These are phyloP conservation scores for Skeletonema marinoi DNA, from an alignment of 108 stramenopile species.

Conservation along the genomic window DNA sequence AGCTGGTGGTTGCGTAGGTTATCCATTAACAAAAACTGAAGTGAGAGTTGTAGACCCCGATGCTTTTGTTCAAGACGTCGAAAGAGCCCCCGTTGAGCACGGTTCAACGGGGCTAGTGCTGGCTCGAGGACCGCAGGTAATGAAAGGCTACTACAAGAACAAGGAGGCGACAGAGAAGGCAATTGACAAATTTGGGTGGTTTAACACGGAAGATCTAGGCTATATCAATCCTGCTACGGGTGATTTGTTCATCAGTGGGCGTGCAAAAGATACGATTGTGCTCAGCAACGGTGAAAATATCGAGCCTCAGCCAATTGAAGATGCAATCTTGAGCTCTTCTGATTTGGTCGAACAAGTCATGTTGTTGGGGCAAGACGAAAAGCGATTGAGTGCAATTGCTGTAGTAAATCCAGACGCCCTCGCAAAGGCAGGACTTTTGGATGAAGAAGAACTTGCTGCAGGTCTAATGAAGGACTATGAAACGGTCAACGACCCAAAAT, in stretches of 20 bases:
- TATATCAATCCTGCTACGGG: slow-evolving; percentile 61
- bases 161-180: slow-evolving; percentile 73
- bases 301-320: slow-evolving; percentile 52
- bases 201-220: slow-evolving; percentile 80
- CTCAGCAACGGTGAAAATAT: slow-evolving; percentile 74
- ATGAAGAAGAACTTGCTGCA: slow-evolving; percentile 14
- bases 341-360: slow-evolving; percentile 54
- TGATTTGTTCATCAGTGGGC: slow-evolving; percentile 68
- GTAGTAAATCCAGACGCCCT: slow-evolving; percentile 42
- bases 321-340: slow-evolving; percentile 25
- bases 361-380: slow-evolving; percentile 57
- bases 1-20: slow-evolving; percentile 62
- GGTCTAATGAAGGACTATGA: slow-evolving; percentile 6
- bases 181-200: slow-evolving; percentile 70
- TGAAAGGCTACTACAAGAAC: slow-evolving; percentile 84
- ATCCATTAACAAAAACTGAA: slow-evolving; percentile 52
- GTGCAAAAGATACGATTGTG: slow-evolving; percentile 81
- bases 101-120: slow-evolving; percentile 59
- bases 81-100: slow-evolving; percentile 33
- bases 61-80: slow-evolving; percentile 21
- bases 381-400: slow-evolving; percentile 47
- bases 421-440: slow-evolving; percentile 16
- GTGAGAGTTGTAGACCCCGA: slow-evolving; percentile 59
- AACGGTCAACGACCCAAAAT: slow-evolving; percentile 14
- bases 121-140: slow-evolving; percentile 67